Conservation (phyloP, 768 basidiomycete genomes). For the Pulveroboletus sp. region DNA sequence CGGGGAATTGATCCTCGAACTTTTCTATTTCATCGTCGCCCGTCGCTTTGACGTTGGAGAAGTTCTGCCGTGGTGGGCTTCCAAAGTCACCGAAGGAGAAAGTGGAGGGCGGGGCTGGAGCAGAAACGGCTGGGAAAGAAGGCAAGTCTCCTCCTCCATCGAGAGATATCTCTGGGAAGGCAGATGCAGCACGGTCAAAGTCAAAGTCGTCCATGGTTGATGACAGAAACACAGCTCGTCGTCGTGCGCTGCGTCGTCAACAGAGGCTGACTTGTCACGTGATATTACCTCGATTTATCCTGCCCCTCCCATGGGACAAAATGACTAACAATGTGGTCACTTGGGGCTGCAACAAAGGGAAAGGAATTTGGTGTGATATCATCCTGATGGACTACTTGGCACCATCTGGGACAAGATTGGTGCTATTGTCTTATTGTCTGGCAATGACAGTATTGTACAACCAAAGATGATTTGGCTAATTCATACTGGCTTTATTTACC, state of each 20-base stretch:
- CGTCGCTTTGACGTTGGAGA: conserved; percentile 69
- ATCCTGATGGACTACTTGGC: no score
- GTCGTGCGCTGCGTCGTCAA: not conserved
- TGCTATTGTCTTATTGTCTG: no score
- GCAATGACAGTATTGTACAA: no score
- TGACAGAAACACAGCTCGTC: not conserved
- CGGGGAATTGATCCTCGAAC: conserved; percentile 84
- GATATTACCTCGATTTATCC: no score
- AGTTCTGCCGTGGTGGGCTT: conserved; percentile 35
- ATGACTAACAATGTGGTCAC: no score
- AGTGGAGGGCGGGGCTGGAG: conserved; percentile 33
- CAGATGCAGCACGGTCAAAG: conserved; percentile 75
- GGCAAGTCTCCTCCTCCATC: conserved; percentile 63
- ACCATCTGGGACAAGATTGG: no score
- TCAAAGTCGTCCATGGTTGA: conserved; percentile 51
- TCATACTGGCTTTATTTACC: no score
- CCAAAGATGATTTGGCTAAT: no score
- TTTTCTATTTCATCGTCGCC: conserved; percentile 82
- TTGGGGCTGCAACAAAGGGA: no score
- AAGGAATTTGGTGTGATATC: no score
- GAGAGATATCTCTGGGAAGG: conserved; percentile 80
- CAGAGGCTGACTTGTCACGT: no score
- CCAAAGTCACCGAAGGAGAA: conserved; percentile 72
- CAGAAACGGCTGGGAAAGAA: conserved; percentile 31
- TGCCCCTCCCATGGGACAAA: no score